phyloP scores from a whole-genome alignment of 2,329 filamentous ascomycete species.

The Hymenoscyphus linearis region DNA sequence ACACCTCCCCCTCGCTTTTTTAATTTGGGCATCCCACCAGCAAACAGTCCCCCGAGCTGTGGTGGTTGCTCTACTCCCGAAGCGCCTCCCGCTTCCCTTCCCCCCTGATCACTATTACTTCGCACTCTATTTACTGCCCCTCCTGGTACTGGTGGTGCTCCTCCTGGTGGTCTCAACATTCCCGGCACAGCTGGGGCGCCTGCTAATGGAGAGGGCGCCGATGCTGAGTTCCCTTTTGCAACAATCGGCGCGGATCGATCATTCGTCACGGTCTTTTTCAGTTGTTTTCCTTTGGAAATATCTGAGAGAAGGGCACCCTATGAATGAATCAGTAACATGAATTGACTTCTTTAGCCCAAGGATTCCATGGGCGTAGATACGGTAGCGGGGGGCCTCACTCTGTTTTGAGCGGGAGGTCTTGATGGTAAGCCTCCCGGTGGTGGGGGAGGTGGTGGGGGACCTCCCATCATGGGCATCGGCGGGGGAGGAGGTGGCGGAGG shows the following conservation, averaged over 20 bases:
- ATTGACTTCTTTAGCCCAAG: constrained; percentile 21
- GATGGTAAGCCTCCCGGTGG: constrained; percentile 53
- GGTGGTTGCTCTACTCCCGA: constrained; percentile 57
- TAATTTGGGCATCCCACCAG: constrained; percentile 91
- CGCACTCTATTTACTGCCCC: constrained; percentile 57
- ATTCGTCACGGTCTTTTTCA: constrained; percentile 87
- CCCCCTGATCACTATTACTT: constrained; percentile 75
- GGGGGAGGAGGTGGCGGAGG: constrained; percentile 63
- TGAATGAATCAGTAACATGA: constrained; percentile 22
- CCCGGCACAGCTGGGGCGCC: constrained; percentile 79
- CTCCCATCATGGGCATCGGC: constrained; percentile 47
- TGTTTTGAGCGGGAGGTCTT: constrained; percentile 52
- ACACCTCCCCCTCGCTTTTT: constrained; percentile 79
- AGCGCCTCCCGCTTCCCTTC: constrained; percentile 38
- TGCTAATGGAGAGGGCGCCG: constrained; percentile 57
- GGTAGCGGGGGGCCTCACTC: constrained; percentile 48
- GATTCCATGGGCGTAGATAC: constrained; percentile 19
- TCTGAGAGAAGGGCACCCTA: constrained; percentile 84
- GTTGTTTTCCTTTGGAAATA: constrained; percentile 71
- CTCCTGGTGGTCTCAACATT: constrained; percentile 51
- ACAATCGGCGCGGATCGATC: constrained; percentile 81
- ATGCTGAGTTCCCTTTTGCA: constrained; percentile 48
- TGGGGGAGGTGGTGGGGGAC: constrained; percentile 59
- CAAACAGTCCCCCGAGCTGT: constrained; percentile 83
- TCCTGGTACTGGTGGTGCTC: constrained; percentile 67